These are phyloP conservation scores for Aureobasidium sp. DNA, from an alignment of 2,329 filamentous ascomycete genomes.

Conservation along the genomic window DNA sequence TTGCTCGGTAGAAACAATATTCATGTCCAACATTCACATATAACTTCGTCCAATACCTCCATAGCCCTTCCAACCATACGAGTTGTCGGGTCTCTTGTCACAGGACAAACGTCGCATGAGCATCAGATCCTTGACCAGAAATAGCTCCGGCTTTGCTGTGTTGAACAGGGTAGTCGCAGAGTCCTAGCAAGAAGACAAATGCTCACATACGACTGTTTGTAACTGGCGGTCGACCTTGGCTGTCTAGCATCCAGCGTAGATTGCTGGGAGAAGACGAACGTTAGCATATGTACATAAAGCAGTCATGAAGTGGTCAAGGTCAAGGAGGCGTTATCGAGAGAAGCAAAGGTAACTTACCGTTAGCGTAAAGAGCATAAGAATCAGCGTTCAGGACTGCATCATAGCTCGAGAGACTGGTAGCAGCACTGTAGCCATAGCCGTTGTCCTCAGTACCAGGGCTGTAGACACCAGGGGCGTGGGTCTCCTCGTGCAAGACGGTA, in stretches of 20 bases:
- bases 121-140: neutral
- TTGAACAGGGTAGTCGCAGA: neutral
- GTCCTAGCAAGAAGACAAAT: too few relatives aligned
- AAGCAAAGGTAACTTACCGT: constrained; percentile 31
- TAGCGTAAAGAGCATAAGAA: constrained; percentile 50
- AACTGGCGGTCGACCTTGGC: neutral
- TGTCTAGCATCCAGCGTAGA: constrained; percentile 13
- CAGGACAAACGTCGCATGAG: neutral
- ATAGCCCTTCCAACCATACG: too few relatives aligned
- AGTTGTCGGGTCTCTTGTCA: too few relatives aligned
- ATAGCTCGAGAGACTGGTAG: constrained; percentile 38
- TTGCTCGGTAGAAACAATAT: too few relatives aligned
- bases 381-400: constrained; percentile 60
- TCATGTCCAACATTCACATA: too few relatives aligned
- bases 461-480: constrained; percentile 51
- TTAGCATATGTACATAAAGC: neutral
- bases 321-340: neutral
- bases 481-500: constrained; percentile 59
- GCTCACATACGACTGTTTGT: neutral
- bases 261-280: neutral
- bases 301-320: neutral
- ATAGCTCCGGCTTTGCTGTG: neutral
- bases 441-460: constrained; percentile 53
- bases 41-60: too few relatives aligned
- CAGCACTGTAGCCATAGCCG: constrained; percentile 50